phyloP scores from a whole-genome alignment of 768 basidiomycete genomes.

The Collybiopsis luxurians region DNA sequence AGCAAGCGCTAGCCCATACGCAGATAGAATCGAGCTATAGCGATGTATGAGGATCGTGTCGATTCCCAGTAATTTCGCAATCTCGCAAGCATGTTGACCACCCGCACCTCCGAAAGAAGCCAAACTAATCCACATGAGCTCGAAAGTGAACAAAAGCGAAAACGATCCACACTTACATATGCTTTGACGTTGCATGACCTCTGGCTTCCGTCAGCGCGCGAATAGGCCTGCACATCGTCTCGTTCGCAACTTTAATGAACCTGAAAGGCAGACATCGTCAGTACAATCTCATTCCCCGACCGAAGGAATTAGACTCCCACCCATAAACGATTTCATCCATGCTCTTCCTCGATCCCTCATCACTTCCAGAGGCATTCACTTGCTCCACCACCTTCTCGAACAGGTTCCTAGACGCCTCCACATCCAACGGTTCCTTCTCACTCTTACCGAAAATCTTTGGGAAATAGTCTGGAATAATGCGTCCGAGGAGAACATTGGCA shows the following conservation, averaged over 20 bases:
- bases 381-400: slow-evolving; percentile 69
- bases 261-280: slow-evolving; percentile 31
- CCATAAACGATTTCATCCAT: slow-evolving; percentile 90
- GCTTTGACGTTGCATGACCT: slow-evolving; percentile 79
- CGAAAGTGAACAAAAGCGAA: not conserved
- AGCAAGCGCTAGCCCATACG: slow-evolving; percentile 91
- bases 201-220: slow-evolving; percentile 87
- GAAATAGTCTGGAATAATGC: slow-evolving; percentile 87
- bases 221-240: slow-evolving; percentile 95
- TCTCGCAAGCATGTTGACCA: slow-evolving; percentile 92
- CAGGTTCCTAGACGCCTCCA: slow-evolving; percentile 59
- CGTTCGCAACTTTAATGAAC: slow-evolving; percentile 95
- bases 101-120: slow-evolving; percentile 90
- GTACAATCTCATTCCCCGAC: not conserved
- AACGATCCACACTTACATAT: slow-evolving; percentile 39
- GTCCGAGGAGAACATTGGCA: slow-evolving; percentile 87
- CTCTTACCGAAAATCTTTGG: slow-evolving; percentile 93
- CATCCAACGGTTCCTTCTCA: slow-evolving; percentile 82
- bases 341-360: slow-evolving; percentile 24
- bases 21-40: slow-evolving; percentile 90
- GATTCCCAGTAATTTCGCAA: slow-evolving; percentile 83
- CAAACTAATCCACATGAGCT: slow-evolving; percentile 43
- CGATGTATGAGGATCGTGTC: slow-evolving; percentile 85
- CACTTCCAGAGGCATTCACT: slow-evolving; percentile 48
- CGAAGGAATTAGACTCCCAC: slow-evolving; percentile 34